These are phyloP conservation scores for Vaccinium myrtillus DNA, from an alignment of 148 eudicot genomes.

Conservation along the genomic window DNA sequence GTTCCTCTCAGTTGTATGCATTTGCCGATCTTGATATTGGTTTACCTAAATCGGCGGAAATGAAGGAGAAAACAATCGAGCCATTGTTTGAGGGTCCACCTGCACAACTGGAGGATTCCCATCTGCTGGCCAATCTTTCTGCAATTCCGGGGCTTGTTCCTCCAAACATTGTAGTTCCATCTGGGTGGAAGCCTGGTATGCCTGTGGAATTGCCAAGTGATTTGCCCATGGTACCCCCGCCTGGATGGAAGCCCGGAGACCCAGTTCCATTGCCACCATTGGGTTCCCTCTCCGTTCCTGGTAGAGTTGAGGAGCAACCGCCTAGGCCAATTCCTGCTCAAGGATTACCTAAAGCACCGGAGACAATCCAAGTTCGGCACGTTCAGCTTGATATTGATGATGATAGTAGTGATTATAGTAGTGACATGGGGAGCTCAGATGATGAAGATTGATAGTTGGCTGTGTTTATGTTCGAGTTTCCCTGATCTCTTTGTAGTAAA, in stretches of 20 bases:
- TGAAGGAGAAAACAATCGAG: constrained; percentile 51
- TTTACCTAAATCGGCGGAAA: constrained; percentile 55
- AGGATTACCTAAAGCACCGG: constrained; percentile 40
- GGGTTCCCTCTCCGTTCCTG: constrained; percentile 48
- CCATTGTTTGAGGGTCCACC: constrained; percentile 55
- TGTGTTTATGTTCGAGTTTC: not conserved
- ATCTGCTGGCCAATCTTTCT: constrained; percentile 28
- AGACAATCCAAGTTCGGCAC: constrained; percentile 73
- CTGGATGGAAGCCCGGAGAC: constrained; percentile 95
- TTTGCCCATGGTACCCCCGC: constrained; percentile 70
- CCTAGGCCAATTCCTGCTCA: constrained; percentile 40
- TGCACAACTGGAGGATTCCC: constrained; percentile 30
- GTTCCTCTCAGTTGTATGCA: constrained; percentile 76
- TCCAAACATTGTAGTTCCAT: constrained; percentile 62
- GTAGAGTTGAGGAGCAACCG: constrained; percentile 48
- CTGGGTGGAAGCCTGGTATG: constrained; percentile 99
- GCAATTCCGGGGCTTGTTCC: constrained; percentile 49
- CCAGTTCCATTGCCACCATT: constrained; percentile 75
- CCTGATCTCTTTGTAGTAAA: not conserved
- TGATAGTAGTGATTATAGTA: constrained; percentile 72
- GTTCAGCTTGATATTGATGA: constrained; percentile 84
- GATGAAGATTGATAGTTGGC: constrained; percentile 60
- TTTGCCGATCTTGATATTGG: constrained; percentile 85
- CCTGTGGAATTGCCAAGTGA: constrained; percentile 78
- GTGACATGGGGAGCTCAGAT: constrained; percentile 59